A percentile compares a stretch with the other conserved stretches of the same genome.
Evolutionary conservation across 2,329 filamentous ascomycete genomes (phyloP).

Genomic region (Periconia digitata): DNA sequence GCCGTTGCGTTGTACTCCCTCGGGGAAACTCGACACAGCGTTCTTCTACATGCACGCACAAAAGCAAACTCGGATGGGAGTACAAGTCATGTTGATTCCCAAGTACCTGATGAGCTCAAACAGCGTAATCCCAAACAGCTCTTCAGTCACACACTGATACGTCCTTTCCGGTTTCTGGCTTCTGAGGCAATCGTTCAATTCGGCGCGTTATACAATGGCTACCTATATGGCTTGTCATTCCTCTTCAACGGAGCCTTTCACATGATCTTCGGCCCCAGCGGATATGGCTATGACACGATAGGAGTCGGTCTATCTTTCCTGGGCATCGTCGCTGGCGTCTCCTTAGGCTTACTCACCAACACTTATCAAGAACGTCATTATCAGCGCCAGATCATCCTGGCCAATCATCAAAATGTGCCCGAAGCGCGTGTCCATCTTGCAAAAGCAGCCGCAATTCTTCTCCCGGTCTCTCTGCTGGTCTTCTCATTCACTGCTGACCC

Average conservation of each 20-base stretch:
- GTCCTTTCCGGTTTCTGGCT: slow-evolving; percentile 52
- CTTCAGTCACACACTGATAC: slow-evolving; percentile 46
- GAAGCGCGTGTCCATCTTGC: slow-evolving; percentile 48
- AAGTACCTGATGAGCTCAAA: slow-evolving; percentile 44
- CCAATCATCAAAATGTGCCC: slow-evolving; percentile 40
- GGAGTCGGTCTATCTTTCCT: slow-evolving; percentile 47
- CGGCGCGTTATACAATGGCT: slow-evolving; percentile 53
- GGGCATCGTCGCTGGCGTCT: slow-evolving; percentile 46
- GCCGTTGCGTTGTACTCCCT: slow-evolving; percentile 39
- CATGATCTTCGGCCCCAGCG: slow-evolving; percentile 50
- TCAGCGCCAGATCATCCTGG: slow-evolving; percentile 35
- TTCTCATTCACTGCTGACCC: slow-evolving; percentile 40
- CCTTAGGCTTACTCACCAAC: slow-evolving; percentile 48
- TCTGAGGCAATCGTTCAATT: slow-evolving; percentile 53
- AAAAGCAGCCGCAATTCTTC: slow-evolving; percentile 43
- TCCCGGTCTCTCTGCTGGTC: slow-evolving; percentile 37
- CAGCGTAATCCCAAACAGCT: slow-evolving; percentile 43
- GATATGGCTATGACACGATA: slow-evolving; percentile 46
- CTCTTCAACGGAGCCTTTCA: slow-evolving; percentile 54
- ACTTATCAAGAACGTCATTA: slow-evolving; percentile 50
- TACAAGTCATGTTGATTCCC: slow-evolving; percentile 27
- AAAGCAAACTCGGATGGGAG: slow-evolving; percentile 27
- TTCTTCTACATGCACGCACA: slow-evolving; percentile 45
- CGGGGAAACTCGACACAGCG: slow-evolving; percentile 50
- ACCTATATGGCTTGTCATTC: slow-evolving; percentile 53